Conservation (phyloP, 2,329 filamentous ascomycete species). For the Cordyceps militaris region DNA sequence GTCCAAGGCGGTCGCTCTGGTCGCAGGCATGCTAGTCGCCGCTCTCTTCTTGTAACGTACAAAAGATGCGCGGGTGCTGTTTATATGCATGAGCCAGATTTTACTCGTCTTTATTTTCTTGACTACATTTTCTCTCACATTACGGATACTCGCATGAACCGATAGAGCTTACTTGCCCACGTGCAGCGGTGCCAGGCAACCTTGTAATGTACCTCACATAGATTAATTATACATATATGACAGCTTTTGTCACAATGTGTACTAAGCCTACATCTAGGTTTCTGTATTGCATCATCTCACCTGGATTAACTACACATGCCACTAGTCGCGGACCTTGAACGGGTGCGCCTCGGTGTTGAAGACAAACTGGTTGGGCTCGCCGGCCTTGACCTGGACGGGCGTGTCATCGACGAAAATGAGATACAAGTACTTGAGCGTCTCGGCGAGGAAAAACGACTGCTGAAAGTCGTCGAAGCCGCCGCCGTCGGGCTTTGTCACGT, state of each 20-base stretch:
- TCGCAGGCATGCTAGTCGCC: background rate
- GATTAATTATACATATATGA: too few species aligned
- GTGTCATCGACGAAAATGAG: conserved; percentile 60
- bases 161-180: too few species aligned
- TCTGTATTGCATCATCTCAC: background rate
- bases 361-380: conserved; percentile 40
- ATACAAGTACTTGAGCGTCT: conserved; percentile 80
- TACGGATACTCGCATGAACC: too few species aligned
- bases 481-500: conserved; percentile 60
- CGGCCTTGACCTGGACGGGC: conserved; percentile 40
- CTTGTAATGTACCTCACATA: too few species aligned
- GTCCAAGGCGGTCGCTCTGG: background rate
- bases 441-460: conserved; percentile 84
- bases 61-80: background rate
- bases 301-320: too few species aligned
- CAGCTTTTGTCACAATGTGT: too few species aligned
- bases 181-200: too few species aligned
- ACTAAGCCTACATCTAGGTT: background rate
- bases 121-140: too few species aligned
- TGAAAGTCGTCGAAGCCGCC: conserved; percentile 62
- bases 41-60: conserved; percentile 1
- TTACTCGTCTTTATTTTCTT: conserved; percentile 26
- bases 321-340: conserved; percentile 19
- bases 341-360: conserved; percentile 46
- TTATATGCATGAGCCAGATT: background rate